Evolutionary conservation across 2,329 filamentous ascomycete species (phyloP), one percentile per base, ranked within the genome.

Genomic region (Fusarium brevicatenulatum): DNA sequence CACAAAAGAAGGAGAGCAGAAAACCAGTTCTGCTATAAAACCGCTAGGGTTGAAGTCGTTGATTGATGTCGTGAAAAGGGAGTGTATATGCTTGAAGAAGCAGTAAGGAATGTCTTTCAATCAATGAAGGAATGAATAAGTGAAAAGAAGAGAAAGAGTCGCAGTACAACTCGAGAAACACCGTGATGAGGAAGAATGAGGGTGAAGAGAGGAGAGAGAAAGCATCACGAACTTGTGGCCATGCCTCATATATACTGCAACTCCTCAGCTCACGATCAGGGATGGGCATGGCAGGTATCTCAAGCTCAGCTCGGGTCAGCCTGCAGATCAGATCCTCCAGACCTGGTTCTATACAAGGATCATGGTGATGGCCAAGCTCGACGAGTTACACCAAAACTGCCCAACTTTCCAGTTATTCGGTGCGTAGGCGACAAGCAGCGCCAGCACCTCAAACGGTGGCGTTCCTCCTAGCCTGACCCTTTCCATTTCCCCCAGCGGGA

Each of bases 1-100:
- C 7, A 62, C 53, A 49, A 57, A 46, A 39, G 34, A 42, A 49
- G 54, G 61, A 7, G 19, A 53, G 63, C 70, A 76, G 73, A 74
- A 78, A 73, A 69, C 76, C 76, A 60, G 76, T 75, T 76, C 76
- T 74, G 66, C 64, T 54, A 55, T 37, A 61, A 55, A 61, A 61
- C 72, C 74, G 23, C 72, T 74, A 25, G 75, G 75, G 71, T 67
- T 63, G 53, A 66, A 59, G 36, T 50, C 63, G 61, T 63, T 65
- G 63, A 61, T 65, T 50, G 40, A 23, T 61, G 30, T 50, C 34
- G 43, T 54, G 39, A 58, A 47, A 40, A 66, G 47, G 57, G 70
- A 64, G 46, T 12, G 68, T 69, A 53, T 66, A 47, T 66, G 73
- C 59, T 63, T 64, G 39, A 25, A 63, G 25, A 65, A 32, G 53